These are phyloP conservation scores for Rhodotorula sp. DNA, from an alignment of 1,284 basidiomycete genomes.

Conservation along the genomic window DNA sequence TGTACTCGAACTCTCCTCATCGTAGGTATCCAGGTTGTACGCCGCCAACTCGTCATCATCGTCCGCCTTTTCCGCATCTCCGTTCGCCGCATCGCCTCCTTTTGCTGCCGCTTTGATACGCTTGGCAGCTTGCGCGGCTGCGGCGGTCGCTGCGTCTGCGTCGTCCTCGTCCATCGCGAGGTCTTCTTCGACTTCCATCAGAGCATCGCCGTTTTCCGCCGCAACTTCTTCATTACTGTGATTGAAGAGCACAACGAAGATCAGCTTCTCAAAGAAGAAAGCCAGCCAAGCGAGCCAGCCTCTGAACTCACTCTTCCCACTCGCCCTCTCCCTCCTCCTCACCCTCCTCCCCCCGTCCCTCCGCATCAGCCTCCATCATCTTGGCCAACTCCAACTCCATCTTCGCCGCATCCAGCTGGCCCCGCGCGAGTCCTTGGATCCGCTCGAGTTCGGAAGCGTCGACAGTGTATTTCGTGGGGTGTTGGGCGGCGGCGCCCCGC, in stretches of 20 bases:
- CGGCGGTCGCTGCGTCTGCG: constrained; percentile 61
- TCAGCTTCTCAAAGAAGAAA: not conserved
- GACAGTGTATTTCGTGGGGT: constrained; percentile 85
- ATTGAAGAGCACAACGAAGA: no score
- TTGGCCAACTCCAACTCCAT: constrained; percentile 57
- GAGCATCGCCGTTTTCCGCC: constrained; percentile 1
- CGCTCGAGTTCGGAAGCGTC: constrained; percentile 88
- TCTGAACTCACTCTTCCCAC: constrained; percentile 33
- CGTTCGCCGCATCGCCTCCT: constrained; percentile 10
- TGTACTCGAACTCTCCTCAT: constrained; percentile 64
- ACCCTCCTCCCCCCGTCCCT: constrained; percentile 29
- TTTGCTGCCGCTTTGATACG: constrained; percentile 53
- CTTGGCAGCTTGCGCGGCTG: constrained; percentile 29
- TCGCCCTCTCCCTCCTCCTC: constrained; percentile 35
- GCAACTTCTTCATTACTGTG: constrained; percentile 28
- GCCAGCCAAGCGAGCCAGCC: not conserved
- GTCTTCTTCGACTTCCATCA: constrained; percentile 19
- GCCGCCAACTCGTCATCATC: constrained; percentile 70
- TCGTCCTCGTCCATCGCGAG: constrained; percentile 61
- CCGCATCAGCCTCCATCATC: constrained; percentile 52
- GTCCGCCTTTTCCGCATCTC: constrained; percentile 51
- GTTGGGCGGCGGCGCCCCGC: constrained; percentile 69
- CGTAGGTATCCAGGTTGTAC: constrained; percentile 93
- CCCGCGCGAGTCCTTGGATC: constrained; percentile 81
- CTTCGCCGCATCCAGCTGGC: constrained; percentile 83